Conservation (phyloP, 2,329 filamentous ascomycete genomes). For the Aspergillus bombycis region DNA sequence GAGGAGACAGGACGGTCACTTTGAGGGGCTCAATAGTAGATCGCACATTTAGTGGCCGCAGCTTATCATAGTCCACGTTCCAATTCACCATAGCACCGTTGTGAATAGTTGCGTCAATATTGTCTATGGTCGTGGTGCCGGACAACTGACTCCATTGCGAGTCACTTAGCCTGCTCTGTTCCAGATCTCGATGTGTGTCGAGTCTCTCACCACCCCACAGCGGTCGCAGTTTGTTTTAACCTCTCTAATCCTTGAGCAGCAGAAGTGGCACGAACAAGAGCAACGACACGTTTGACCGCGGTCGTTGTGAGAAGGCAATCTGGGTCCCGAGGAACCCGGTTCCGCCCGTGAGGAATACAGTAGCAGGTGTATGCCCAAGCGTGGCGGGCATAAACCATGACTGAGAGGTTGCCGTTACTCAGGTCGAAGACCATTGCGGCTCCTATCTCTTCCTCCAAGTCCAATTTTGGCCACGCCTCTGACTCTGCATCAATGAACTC, state of each 20-base stretch:
- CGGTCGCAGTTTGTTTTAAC: neutral
- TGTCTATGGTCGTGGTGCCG: neutral
- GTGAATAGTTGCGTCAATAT: conserved; percentile 17
- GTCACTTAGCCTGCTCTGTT: conserved; percentile 7
- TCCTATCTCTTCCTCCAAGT: too few relatives aligned
- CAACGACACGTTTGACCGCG: conserved; percentile 3
- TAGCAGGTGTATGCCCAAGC: neutral
- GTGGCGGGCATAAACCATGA: neutral
- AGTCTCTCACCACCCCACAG: conserved; percentile 13
- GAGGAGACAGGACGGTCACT: neutral
- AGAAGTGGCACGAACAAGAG: conserved; percentile 10
- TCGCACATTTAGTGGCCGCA: conserved; percentile 14
- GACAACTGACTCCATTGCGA: conserved; percentile 4
- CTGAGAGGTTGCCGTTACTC: too few relatives aligned
- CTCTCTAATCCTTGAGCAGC: conserved; percentile 6
- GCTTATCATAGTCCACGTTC: conserved; percentile 5
- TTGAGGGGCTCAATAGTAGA: conserved; percentile 12
- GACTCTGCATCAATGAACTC: too few relatives aligned
- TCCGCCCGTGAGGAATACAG: conserved; percentile 11
- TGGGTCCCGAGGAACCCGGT: conserved; percentile 17
- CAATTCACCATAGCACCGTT: conserved; percentile 18
- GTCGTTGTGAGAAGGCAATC: conserved; percentile 8
- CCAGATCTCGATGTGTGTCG: conserved; percentile 11
- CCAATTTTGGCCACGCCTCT: too few relatives aligned
- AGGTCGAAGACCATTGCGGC: too few relatives aligned